phyloP scores from a whole-genome alignment of 108 stramenopile species.

The Nitzschia palea region DNA sequence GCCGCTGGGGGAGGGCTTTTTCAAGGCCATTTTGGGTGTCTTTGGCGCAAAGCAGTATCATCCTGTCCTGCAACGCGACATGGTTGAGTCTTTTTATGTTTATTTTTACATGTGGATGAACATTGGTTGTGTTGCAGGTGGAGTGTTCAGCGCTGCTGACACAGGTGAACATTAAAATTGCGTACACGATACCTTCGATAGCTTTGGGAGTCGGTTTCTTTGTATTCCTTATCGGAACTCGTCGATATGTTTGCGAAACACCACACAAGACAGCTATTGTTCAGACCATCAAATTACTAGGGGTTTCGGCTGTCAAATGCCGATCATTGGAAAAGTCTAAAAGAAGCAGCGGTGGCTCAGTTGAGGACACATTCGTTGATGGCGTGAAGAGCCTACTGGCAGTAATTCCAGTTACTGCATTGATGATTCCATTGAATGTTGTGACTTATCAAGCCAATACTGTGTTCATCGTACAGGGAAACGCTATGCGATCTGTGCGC shows the following conservation, averaged over 20 bases:
- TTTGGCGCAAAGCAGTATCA: background rate
- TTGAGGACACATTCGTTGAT: background rate
- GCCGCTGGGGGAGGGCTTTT: too few species aligned
- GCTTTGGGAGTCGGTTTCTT: background rate
- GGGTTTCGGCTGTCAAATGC: background rate
- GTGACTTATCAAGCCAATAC: background rate
- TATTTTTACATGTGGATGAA: background rate
- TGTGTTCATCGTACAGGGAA: background rate
- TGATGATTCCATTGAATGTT: background rate
- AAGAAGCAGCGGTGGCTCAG: background rate
- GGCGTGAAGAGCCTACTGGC: background rate
- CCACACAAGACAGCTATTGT: too few species aligned
- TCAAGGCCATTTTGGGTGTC: too few species aligned
- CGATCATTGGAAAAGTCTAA: background rate
- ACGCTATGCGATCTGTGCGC: background rate
- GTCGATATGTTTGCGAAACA: too few species aligned
- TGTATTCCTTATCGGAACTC: too few species aligned
- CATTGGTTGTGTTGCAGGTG: background rate
- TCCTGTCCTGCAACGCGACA: background rate
- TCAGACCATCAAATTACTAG: too few species aligned
- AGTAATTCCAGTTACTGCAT: background rate
- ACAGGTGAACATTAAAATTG: background rate
- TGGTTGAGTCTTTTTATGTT: background rate
- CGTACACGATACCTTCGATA: background rate
- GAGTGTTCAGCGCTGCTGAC: background rate